Evolutionary conservation across 169 alveolate species (phyloP).

Genomic region (Eimeria zaria): DNA sequence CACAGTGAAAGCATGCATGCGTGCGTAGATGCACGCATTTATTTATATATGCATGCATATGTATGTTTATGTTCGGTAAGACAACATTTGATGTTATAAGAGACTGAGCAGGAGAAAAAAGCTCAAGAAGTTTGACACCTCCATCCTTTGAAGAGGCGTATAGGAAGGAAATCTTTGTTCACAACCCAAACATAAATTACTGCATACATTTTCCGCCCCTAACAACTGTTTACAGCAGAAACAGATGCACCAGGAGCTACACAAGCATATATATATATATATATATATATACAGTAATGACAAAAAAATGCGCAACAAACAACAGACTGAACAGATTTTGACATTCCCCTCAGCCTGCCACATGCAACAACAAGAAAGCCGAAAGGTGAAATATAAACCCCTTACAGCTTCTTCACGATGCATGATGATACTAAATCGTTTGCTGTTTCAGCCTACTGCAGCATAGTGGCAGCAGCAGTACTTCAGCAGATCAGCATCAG

Average conservation of each 20-base stretch:
- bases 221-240: background rate
- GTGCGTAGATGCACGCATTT: too few relatives aligned
- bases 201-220: background rate
- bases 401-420: background rate
- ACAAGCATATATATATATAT: background rate
- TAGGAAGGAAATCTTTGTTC: background rate
- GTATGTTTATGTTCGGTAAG: background rate
- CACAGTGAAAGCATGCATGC: conserved; percentile 5
- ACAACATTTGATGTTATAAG: background rate
- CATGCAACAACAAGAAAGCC: background rate
- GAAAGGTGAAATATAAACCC: background rate
- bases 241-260: background rate
- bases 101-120: background rate
- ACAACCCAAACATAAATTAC: background rate
- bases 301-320: background rate
- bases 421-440: background rate
- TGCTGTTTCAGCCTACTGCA: background rate
- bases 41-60: background rate
- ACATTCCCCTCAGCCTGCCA: background rate
- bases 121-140: background rate
- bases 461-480: too few relatives aligned
- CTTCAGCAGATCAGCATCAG: background rate
- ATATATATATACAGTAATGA: background rate
- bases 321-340: background rate
- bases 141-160: background rate